These are phyloP conservation scores for Symbiodinium pilosum DNA, from an alignment of 73 alveolate species.

Conservation along the genomic window DNA sequence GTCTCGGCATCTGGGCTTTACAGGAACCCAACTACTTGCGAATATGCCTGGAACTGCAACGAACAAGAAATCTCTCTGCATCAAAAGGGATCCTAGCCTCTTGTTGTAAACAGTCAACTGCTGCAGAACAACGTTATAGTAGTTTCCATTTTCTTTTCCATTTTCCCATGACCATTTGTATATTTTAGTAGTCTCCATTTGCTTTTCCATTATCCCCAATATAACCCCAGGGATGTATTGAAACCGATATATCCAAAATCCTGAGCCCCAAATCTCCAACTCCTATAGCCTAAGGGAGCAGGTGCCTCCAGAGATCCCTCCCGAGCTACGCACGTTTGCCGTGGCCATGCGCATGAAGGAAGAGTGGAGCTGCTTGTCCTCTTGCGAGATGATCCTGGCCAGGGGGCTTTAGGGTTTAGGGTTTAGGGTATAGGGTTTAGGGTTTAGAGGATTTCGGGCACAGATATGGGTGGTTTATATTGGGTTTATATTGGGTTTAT, in stretches of 20 bases:
- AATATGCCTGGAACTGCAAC: neutral
- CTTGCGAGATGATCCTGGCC: slow-evolving; percentile 59
- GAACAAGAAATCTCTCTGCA: neutral
- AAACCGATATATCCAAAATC: neutral
- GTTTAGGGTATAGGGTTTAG: neutral
- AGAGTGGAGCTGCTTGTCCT: slow-evolving; percentile 69
- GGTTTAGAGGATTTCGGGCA: neutral
- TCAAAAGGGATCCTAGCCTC: neutral
- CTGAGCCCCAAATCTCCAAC: neutral
- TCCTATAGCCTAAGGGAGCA: too few relatives aligned
- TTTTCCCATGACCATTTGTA: neutral
- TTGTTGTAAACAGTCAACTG: too few relatives aligned
- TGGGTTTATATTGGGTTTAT: too few relatives aligned
- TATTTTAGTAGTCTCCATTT: too few relatives aligned
- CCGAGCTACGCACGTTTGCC: neutral
- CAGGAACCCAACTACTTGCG: neutral
- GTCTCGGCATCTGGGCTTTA: neutral
- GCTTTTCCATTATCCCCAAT: too few relatives aligned
- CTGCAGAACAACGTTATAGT: too few relatives aligned
- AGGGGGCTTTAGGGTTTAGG: neutral
- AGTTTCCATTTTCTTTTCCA: neutral
- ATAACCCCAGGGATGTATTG: too few relatives aligned
- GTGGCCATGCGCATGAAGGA: slow-evolving; percentile 68
- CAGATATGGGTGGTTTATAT: neutral
- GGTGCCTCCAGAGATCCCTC: too few relatives aligned